These are phyloP conservation scores for Eleusine indica DNA, from an alignment of 176 grass and related monocot genomes.

Conservation along the genomic window DNA sequence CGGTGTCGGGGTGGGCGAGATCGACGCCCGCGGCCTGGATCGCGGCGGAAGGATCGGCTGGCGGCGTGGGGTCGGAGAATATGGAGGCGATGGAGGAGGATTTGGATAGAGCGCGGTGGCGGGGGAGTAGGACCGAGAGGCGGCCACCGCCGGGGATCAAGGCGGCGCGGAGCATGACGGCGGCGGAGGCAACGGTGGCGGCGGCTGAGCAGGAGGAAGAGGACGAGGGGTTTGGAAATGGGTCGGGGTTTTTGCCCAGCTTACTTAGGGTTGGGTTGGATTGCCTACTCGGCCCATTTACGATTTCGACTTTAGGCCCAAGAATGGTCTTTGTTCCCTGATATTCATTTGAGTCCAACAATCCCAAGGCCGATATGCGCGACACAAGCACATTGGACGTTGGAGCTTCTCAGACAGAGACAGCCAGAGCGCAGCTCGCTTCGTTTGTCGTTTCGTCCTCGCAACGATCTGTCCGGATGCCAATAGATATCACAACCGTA, in stretches of 20 bases:
- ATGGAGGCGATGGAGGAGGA: constrained; percentile 44
- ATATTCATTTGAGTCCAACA: neutral
- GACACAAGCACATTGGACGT: too few species aligned
- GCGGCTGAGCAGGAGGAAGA: neutral
- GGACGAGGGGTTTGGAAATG: constrained; percentile 32
- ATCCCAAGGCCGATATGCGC: neutral
- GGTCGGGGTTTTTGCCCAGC: constrained; percentile 5
- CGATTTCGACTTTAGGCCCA: neutral
- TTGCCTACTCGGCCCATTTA: neutral
- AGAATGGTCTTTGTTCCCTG: neutral
- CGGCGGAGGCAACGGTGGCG: constrained; percentile 12
- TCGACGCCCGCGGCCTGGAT: constrained; percentile 52
- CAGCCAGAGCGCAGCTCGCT: neutral
- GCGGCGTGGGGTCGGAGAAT: constrained; percentile 42
- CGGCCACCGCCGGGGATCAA: constrained; percentile 38
- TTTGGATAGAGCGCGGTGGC: constrained; percentile 25
- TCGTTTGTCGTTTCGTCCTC: neutral
- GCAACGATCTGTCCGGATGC: neutral
- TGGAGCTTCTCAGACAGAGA: neutral
- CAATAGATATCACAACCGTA: neutral
- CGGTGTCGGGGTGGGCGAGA: constrained; percentile 52
- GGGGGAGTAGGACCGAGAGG: constrained; percentile 12
- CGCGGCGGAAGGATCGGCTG: constrained; percentile 39
- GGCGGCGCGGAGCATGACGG: constrained; percentile 43
- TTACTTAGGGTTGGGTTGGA: constrained; percentile 14